Evolutionary conservation across 2,329 filamentous ascomycete genomes (phyloP).

Genomic region (Hymenoscyphus occultus): DNA sequence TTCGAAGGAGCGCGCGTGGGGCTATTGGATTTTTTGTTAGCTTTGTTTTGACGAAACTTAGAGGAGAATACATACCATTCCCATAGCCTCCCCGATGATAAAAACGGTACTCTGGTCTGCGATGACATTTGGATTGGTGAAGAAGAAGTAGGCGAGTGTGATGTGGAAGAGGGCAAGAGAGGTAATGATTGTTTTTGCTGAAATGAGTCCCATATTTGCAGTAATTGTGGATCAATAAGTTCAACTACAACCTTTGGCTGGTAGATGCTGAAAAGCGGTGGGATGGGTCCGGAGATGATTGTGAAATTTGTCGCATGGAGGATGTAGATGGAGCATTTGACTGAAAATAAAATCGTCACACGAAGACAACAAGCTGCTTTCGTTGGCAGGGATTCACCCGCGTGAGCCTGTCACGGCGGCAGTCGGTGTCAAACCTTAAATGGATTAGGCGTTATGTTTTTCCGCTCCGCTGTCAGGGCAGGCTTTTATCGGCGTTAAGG

Average conservation of each 20-base stretch:
- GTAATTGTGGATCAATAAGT: not conserved
- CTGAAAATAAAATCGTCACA: not conserved
- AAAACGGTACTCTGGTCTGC: slow-evolving; percentile 78
- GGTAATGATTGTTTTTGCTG: slow-evolving; percentile 75
- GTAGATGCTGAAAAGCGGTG: not conserved
- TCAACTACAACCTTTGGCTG: not conserved
- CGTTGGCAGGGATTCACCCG: not conserved
- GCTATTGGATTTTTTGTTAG: slow-evolving; percentile 42
- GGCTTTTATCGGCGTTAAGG: not conserved
- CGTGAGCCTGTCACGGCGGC: not conserved
- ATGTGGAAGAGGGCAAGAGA: slow-evolving; percentile 81
- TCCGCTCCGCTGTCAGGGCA: slow-evolving; percentile 11
- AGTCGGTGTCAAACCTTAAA: slow-evolving; percentile 12
- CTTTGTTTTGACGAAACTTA: not conserved
- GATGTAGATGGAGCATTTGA: not conserved
- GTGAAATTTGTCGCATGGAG: not conserved
- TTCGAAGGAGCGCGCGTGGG: slow-evolving; percentile 65
- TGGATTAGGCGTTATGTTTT: slow-evolving; percentile 11
- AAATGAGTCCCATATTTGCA: slow-evolving; percentile 72
- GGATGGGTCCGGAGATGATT: not conserved
- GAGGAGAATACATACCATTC: slow-evolving; percentile 57
- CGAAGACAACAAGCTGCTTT: slow-evolving; percentile 1
- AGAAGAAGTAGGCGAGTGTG: slow-evolving; percentile 78
- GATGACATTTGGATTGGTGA: slow-evolving; percentile 68
- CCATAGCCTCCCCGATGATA: slow-evolving; percentile 79